phyloP scores from a whole-genome alignment of 1,139 yeast species.

The Petasospora fabianii region DNA sequence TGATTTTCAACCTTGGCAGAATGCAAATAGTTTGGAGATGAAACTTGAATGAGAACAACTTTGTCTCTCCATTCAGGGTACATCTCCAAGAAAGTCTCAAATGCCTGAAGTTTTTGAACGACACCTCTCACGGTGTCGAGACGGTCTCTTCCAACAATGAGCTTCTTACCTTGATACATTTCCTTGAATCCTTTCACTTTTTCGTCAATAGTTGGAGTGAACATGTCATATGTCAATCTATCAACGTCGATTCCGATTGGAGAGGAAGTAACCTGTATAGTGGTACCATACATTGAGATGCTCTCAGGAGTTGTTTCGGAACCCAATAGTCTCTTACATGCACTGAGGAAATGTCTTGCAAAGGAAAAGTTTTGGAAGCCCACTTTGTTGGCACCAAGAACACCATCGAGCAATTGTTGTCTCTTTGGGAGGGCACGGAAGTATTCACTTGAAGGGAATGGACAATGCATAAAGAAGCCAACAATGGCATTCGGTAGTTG shows the following conservation, averaged over 20 bases:
- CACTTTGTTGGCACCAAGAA: slow-evolving; percentile 83
- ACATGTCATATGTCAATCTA: slow-evolving; percentile 56
- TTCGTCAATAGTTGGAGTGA: slow-evolving; percentile 39
- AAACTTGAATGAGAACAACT: slow-evolving; percentile 88
- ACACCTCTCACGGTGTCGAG: slow-evolving; percentile 81
- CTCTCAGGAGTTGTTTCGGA: slow-evolving; percentile 53
- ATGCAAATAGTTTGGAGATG: slow-evolving; percentile 50
- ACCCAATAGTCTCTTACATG: slow-evolving; percentile 81
- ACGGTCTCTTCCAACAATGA: slow-evolving; percentile 81
- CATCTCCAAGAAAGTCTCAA: slow-evolving; percentile 77
- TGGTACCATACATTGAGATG: slow-evolving; percentile 73
- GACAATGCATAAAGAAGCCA: slow-evolving; percentile 82
- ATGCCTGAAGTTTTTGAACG: slow-evolving; percentile 76
- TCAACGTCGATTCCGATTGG: slow-evolving; percentile 86
- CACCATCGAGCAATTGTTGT: slow-evolving; percentile 77
- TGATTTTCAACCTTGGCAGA: slow-evolving; percentile 65
- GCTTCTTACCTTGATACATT: slow-evolving; percentile 68
- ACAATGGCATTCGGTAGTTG: slow-evolving; percentile 75
- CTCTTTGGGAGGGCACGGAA: slow-evolving; percentile 86
- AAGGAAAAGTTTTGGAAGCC: slow-evolving; percentile 86
- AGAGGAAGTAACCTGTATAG: slow-evolving; percentile 65
- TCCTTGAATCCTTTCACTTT: slow-evolving; percentile 53
- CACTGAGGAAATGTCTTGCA: slow-evolving; percentile 84
- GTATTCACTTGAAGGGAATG: slow-evolving; percentile 95
- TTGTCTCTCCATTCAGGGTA: slow-evolving; percentile 89